Percentiles rank a stretch among this genome's conserved stretches.
Evolutionary conservation across 2,329 filamentous ascomycete genomes (phyloP).

Genomic region (Nigrospora sphaerica): DNA sequence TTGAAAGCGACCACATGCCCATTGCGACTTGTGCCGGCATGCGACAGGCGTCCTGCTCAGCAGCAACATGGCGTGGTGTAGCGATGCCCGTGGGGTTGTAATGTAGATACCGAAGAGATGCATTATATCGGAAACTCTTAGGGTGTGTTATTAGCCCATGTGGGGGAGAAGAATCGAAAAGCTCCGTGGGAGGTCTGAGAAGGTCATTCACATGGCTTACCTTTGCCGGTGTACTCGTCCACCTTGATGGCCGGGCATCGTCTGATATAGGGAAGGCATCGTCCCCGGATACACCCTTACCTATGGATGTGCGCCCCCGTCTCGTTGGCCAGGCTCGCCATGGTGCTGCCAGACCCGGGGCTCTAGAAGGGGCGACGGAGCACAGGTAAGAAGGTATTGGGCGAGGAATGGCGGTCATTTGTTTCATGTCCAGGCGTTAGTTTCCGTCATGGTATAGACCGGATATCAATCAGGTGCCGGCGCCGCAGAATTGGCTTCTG

Average conservation of each 20-base stretch:
- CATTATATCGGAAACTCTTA: slow-evolving; percentile 23
- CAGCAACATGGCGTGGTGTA: slow-evolving; percentile 28
- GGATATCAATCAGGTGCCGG: slow-evolving; percentile 33
- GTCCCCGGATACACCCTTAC: slow-evolving; percentile 14
- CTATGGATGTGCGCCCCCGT: no score
- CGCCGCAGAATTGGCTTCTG: slow-evolving; percentile 37
- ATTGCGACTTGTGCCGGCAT: slow-evolving; percentile 43
- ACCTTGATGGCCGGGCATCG: slow-evolving; percentile 19
- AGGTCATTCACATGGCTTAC: slow-evolving; percentile 19
- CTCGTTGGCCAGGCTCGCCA: no score
- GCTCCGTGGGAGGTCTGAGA: neutral
- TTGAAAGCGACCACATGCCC: slow-evolving; percentile 34
- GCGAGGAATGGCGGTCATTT: slow-evolving; percentile 20
- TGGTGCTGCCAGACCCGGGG: neutral
- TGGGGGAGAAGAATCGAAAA: slow-evolving; percentile 28
- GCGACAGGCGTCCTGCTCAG: slow-evolving; percentile 34
- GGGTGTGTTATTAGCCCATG: slow-evolving; percentile 33
- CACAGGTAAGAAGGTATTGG: slow-evolving; percentile 17
- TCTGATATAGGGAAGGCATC: slow-evolving; percentile 29
- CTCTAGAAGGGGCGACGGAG: slow-evolving; percentile 2
- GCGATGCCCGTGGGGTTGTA: slow-evolving; percentile 19
- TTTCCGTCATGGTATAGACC: slow-evolving; percentile 9
- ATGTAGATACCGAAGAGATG: slow-evolving; percentile 25
- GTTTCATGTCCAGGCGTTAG: slow-evolving; percentile 5
- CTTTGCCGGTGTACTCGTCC: slow-evolving; percentile 29